Conservation (phyloP, 306 rosid genomes). For the Acacia confusa region DNA sequence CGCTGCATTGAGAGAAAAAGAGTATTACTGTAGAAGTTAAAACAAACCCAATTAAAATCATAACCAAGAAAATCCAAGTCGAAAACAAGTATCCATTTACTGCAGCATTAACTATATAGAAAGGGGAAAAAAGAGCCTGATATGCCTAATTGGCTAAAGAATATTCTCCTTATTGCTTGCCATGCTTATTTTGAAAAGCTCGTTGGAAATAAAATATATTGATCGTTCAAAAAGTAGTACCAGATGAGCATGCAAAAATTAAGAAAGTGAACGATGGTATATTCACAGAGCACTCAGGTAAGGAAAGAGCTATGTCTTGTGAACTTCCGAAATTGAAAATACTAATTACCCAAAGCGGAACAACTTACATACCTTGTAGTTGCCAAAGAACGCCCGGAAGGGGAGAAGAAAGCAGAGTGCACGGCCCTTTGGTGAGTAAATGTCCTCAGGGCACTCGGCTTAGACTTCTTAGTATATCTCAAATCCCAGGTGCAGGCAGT, state of each 20-base stretch:
- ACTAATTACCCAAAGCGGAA: not conserved
- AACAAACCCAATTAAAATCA: constrained; percentile 17
- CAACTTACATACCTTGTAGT: constrained; percentile 68
- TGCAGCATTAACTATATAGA: not conserved
- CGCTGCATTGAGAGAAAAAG: constrained; percentile 43
- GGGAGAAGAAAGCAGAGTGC: constrained; percentile 92
- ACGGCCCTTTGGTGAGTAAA: constrained; percentile 60
- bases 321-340: not conserved
- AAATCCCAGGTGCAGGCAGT: constrained; percentile 94
- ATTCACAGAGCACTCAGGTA: not conserved
- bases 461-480: constrained; percentile 46
- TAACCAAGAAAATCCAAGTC: not conserved
- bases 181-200: not conserved
- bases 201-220: not conserved
- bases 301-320: not conserved
- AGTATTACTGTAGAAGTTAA: not conserved
- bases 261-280: not conserved
- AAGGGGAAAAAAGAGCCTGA: not conserved
- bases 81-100: not conserved
- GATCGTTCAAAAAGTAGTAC: not conserved
- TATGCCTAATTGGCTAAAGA: not conserved
- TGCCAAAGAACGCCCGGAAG: constrained; percentile 73
- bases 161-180: not conserved
- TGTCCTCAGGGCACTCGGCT: constrained; percentile 51
- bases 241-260: not conserved